Evolutionary conservation across 2,329 filamentous ascomycete genomes (phyloP).

Genomic region (Ampelomyces quisqualis): DNA sequence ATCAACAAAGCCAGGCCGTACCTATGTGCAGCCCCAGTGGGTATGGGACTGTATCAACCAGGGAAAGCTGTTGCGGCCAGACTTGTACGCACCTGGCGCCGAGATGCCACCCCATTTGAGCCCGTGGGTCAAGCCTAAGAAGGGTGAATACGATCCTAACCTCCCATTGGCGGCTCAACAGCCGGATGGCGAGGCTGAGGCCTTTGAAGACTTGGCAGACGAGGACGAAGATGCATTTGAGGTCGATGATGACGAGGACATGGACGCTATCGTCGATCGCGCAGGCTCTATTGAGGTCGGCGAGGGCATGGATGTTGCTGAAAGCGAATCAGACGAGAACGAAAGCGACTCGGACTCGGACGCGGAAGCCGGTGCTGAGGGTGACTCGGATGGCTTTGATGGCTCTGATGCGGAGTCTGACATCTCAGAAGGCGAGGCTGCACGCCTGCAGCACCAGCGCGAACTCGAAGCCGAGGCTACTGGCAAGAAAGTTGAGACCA

Average conservation of each 20-base stretch:
- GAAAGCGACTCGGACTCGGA: constrained; percentile 45
- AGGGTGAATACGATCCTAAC: constrained; percentile 89
- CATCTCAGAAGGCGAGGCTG: constrained; percentile 57
- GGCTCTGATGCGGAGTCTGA: constrained; percentile 51
- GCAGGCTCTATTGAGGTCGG: constrained; percentile 50
- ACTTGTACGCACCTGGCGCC: constrained; percentile 86
- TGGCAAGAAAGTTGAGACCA: constrained; percentile 56
- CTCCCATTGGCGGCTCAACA: constrained; percentile 84
- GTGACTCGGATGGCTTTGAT: constrained; percentile 40
- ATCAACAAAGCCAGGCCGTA: constrained; percentile 82
- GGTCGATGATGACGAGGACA: constrained; percentile 26
- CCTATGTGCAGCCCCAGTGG: constrained; percentile 96
- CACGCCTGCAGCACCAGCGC: constrained; percentile 72
- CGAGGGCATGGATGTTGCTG: constrained; percentile 51
- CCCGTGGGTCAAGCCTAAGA: constrained; percentile 86
- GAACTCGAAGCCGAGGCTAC: constrained; percentile 91
- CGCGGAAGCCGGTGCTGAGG: constrained; percentile 3
- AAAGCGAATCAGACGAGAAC: constrained; percentile 50
- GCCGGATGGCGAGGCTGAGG: constrained; percentile 78
- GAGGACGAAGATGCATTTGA: constrained; percentile 45
- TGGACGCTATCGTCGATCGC: constrained; percentile 38
- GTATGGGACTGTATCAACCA: constrained; percentile 97
- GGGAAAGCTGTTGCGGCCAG: constrained; percentile 79
- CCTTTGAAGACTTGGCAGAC: constrained; percentile 59
- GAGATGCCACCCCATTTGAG: constrained; percentile 91